phyloP scores from a whole-genome alignment of 2,329 filamentous ascomycete species.

The Penicillium paneum region DNA sequence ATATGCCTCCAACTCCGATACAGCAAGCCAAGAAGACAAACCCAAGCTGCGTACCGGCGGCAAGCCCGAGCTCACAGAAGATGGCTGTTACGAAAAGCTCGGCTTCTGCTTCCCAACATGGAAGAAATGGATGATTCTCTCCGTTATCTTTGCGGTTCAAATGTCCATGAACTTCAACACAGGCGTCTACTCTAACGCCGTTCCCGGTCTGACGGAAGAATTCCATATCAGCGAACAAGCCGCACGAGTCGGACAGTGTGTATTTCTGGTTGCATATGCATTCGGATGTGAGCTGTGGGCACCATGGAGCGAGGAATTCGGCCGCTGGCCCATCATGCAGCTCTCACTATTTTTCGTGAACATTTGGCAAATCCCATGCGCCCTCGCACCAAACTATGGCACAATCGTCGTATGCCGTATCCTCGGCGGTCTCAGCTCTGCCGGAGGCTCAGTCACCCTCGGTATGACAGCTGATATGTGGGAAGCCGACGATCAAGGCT shows the following conservation, averaged over 20 bases:
- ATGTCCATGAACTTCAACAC: constrained; percentile 79
- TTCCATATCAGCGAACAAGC: constrained; percentile 67
- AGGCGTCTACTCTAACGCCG: constrained; percentile 66
- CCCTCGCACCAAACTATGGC: constrained; percentile 68
- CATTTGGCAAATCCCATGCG: constrained; percentile 71
- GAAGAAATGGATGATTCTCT: constrained; percentile 71
- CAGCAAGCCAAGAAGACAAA: constrained; percentile 5
- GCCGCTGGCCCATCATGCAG: constrained; percentile 74
- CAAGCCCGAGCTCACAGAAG: constrained; percentile 41
- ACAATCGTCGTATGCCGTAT: constrained; percentile 65
- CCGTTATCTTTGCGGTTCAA: constrained; percentile 68
- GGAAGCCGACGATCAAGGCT: constrained; percentile 67
- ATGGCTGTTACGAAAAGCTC: constrained; percentile 62
- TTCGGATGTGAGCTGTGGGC: constrained; percentile 88
- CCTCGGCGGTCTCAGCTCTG: constrained; percentile 67
- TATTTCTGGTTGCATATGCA: constrained; percentile 75
- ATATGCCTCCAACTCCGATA: constrained; percentile 17
- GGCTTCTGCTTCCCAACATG: constrained; percentile 57
- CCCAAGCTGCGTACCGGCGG: constrained; percentile 14
- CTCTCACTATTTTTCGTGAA: constrained; percentile 71
- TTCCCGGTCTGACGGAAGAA: constrained; percentile 63
- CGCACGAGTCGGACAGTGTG: constrained; percentile 68
- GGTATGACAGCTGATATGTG: constrained; percentile 75
- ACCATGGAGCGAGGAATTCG: constrained; percentile 80
- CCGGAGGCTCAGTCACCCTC: constrained; percentile 68